These are phyloP conservation scores for Zasmidium cellare DNA, from an alignment of 2,329 filamentous ascomycete species.

Conservation along the genomic window DNA sequence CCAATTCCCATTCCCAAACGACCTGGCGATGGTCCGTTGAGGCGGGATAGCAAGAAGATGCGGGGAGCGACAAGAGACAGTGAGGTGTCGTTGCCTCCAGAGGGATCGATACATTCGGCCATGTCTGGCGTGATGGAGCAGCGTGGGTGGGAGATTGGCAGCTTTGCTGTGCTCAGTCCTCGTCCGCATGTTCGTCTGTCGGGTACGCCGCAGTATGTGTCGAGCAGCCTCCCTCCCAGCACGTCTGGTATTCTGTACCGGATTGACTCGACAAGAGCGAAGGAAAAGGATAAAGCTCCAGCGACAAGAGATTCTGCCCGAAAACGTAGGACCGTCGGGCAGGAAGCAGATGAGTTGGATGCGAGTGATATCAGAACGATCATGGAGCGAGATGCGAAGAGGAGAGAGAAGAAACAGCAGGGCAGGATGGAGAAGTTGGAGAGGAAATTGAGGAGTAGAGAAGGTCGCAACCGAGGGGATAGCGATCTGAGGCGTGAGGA, in stretches of 20 bases:
- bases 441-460: constrained; percentile 63
- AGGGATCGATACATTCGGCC: constrained; percentile 73
- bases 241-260: constrained; percentile 22
- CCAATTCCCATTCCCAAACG: constrained; percentile 63
- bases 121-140: constrained; percentile 74
- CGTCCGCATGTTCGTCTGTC: constrained; percentile 79
- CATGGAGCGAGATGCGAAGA: constrained; percentile 83
- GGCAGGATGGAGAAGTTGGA: constrained; percentile 68
- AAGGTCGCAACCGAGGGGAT: constrained; percentile 57
- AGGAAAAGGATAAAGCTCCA: constrained; percentile 23
- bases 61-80: constrained; percentile 60
- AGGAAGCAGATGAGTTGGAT: constrained; percentile 80
- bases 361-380: constrained; percentile 81
- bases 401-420: constrained; percentile 71
- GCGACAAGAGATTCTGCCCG: constrained; percentile 23
- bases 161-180: constrained; percentile 73
- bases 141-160: constrained; percentile 76
- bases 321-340: constrained; percentile 63
- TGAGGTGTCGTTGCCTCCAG: constrained; percentile 72
- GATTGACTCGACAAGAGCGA: constrained; percentile 17
- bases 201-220: constrained; percentile 61
- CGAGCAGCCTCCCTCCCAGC: constrained; percentile 26
- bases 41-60: constrained; percentile 66
- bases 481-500: constrained; percentile 42
- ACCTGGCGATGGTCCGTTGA: constrained; percentile 44